A percentile compares a stretch with the other conserved stretches of the same genome.
These are phyloP conservation scores for Kazachstania psychrophila DNA, from an alignment of 805 yeast species.

Conservation along the genomic window DNA sequence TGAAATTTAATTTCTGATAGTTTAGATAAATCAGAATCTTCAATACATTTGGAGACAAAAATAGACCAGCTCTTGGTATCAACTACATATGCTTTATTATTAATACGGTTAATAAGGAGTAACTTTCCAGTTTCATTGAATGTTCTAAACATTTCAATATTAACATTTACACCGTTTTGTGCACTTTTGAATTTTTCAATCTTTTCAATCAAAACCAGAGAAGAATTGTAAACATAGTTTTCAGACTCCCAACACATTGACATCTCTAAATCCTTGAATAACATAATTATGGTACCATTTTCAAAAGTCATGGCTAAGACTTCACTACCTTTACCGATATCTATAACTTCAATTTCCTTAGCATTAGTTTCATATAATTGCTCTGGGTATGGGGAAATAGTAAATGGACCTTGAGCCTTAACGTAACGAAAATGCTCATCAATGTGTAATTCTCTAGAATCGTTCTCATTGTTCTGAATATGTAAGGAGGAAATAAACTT, in stretches of 20 bases:
- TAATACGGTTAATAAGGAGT: neutral
- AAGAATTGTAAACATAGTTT: constrained; percentile 18
- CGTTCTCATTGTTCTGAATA: constrained; percentile 14
- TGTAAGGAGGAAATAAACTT: constrained; percentile 31
- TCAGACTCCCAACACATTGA: constrained; percentile 33
- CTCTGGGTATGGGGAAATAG: constrained; percentile 46
- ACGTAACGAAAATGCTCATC: constrained; percentile 9
- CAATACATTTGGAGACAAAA: constrained; percentile 11
- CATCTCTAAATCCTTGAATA: constrained; percentile 28
- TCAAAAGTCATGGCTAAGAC: constrained; percentile 21
- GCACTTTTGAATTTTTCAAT: constrained; percentile 2
- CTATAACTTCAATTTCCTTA: constrained; percentile 25
- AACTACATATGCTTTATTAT: neutral
- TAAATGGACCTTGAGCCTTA: constrained; percentile 45
- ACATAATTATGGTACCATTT: constrained; percentile 24
- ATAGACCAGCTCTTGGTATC: constrained; percentile 19
- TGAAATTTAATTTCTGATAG: constrained; percentile 8
- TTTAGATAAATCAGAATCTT: constrained; percentile 12
- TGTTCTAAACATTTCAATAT: neutral
- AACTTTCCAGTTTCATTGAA: neutral
- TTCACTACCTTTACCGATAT: constrained; percentile 21
- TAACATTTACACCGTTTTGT: neutral
- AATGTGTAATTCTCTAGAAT: constrained; percentile 11
- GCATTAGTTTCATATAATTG: constrained; percentile 41
- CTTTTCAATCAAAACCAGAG: constrained; percentile 18